Evolutionary conservation across 176 grass and related monocot species (phyloP), one percentile per base, ranked within the genome.

Genomic region (Rhynchospora pubera): DNA sequence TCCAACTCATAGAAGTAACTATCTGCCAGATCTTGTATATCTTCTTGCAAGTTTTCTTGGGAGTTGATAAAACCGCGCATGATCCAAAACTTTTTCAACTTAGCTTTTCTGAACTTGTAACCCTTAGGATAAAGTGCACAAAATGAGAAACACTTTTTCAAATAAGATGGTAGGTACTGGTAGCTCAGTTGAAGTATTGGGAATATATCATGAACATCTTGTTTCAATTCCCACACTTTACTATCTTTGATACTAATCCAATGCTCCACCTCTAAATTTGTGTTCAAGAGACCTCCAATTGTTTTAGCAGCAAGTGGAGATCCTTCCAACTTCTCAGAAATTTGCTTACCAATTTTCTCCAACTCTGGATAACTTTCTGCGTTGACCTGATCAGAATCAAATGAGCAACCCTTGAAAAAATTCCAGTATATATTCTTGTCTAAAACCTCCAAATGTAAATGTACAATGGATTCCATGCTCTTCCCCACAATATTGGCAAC

Each of bases 71-170:
- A 88, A 58, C 86, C 91, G 2, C 90, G 88, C 21, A 77, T 86
- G 67, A 60, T 86, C 91, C 91, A 93, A 69, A 93, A 85, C 39
- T 77, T 76, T 67, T 88, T 47, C 9, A 88, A 52, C 32, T 57
- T 59, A 8, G 79, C 57, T 71, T 79, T 79, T 3, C 0, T 57
- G 73, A 55, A 26, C 23, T 34, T 68, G 57, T 82, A 66, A 21
- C 88, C 85, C 64, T 88, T 88, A 51, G 88, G 91, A 59, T 90
- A 90, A 21, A 93, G 69, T 57, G 88, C 69, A 67, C 84, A 88
- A 64, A 88, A 93, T 62, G 83, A 48, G 58, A 93, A 86, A n/a
- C 74, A 86, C 60, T 86, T 84, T 51, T 90, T 93, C 61, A 93
- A 60, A 69, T 85, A 15, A 30, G 78, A 22, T 46, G 80, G 77